Percentiles rank a stretch among this genome's conserved stretches.
Conservation (phyloP, 1,284 basidiomycete genomes). For the Rhodofomes roseus region DNA sequence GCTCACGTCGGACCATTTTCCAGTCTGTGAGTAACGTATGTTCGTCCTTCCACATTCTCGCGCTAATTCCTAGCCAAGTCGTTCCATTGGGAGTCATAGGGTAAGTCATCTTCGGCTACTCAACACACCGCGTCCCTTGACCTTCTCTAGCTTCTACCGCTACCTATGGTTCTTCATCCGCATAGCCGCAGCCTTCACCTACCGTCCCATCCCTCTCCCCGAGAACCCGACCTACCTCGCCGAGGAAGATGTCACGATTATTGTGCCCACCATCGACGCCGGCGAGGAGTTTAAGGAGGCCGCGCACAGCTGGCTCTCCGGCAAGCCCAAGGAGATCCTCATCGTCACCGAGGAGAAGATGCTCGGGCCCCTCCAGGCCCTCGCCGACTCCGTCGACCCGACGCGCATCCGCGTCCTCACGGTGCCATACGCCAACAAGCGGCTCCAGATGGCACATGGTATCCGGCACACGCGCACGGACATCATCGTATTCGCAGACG, state of each 20-base stretch:
- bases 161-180: conserved; percentile 90
- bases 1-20: conserved; percentile 37
- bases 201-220: conserved; percentile 83
- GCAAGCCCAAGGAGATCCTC: conserved; percentile 88
- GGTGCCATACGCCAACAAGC: conserved; percentile 90
- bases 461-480: conserved; percentile 87
- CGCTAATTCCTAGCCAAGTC: conserved; percentile 49
- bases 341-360: conserved; percentile 93
- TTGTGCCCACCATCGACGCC: conserved; percentile 92
- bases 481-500: conserved; percentile 94
- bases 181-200: conserved; percentile 69
- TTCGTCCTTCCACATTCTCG: conserved; percentile 4
- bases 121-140: background rate
- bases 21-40: conserved; percentile 31
- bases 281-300: conserved; percentile 94
- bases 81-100: conserved; percentile 90
- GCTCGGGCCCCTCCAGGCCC: conserved; percentile 79
- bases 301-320: conserved; percentile 85
- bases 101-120: conserved; percentile 39
- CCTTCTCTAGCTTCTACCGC: conserved; percentile 66
- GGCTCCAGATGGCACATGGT: conserved; percentile 88
- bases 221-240: conserved; percentile 87
- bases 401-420: conserved; percentile 82
- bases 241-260: conserved; percentile 89
- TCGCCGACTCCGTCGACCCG: conserved; percentile 84